Evolutionary conservation across 305 asterid genomes (phyloP), one percentile per base, ranked within the genome.

Genomic region (Solanum aculeatissimum): DNA sequence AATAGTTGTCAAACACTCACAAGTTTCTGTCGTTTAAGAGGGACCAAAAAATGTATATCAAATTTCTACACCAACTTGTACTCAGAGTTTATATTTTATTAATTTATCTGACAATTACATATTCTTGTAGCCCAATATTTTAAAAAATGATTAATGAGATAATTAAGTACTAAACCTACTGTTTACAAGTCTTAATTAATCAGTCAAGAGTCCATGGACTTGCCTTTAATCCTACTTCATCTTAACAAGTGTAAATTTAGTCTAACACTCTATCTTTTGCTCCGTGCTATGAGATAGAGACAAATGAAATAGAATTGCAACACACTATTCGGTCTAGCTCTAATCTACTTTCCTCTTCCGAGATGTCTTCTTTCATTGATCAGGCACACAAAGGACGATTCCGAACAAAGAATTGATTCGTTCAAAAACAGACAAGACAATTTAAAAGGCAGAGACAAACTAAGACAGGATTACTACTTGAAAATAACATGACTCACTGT

Each of bases 221-320:
- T 84, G 65, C 42, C 90, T 85, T 86, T 71, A 25, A 21, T 74
- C 88, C 84, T 86, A 89, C 90, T 86, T 83, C 90, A 86, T 45
- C 47, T 66, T 84, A 85, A 21, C 23, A 58, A 84, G 84, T 55
- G 85, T n/a, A 69, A 55, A 86, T 10, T 40, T 38, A 55, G 29
- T 82, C 1, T 35, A 35, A 6, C 7, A 35, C 1, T 7, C 40
- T 35, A 35, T 35, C 40, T 35, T 35, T 1, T 35, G 5, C 40
- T 35, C 5, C 7, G 40, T 35, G 5, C 1, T 35, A 35, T 35
- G 7, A 35, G 40, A 35, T 4, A 35, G 5, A 35, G 40, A 1
- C 40, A 4, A 4, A 35, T 35, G 1, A 35, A 35, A 35, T 35
- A 7, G 7, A 35, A 35, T 35, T 35, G 40, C 7, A 5, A 4